Evolutionary conservation across 345 rosid genomes (phyloP), one percentile per base, ranked within the genome.

Genomic region (Eucalyptus marginata): DNA sequence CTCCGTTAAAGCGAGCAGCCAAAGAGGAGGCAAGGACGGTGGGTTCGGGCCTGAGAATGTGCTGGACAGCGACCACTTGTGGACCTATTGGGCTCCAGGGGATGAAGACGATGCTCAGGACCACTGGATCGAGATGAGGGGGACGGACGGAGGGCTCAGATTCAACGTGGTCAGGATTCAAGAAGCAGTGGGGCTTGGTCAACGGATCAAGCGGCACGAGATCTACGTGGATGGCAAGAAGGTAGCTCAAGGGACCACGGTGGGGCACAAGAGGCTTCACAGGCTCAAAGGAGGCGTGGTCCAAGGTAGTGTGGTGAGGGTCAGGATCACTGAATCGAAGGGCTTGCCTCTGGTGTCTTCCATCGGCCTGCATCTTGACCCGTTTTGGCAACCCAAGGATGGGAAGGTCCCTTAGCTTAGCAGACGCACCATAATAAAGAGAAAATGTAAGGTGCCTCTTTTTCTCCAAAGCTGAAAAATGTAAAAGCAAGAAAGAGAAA

Each of bases 121-220:
- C 7, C 89, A 88, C 49, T 95, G 98, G 96, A 91, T 95, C 87
- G 96, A 94, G 88, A 51, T 96, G 10, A 88, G 40, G 36, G 88
- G 90, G 16, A 16, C 88, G 4, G 58, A 47, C 25, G 92, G 81
- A 81, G 91, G 92, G 91, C 27, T 93, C 89, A 90, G 90, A 87
- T 96, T 95, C 51, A 96, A 94, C 64, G 96, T 94, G 90, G 87
- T 96, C 25, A 92, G 96, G 89, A 93, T 95, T 83, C 98, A 96
- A 84, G 98, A 96, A 87, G 94, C 97, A 5, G 93, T 96, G 33
- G 97, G 97, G 71, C 92, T 96, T 40, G 97, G 97, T 31, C 97
- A 96, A 88, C 91, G 98, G 92, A 92, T 96, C 88, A 51, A 91
- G 58, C 84, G 88, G 89, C 96, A 95, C 86, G 93, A 92, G 88